These are phyloP conservation scores for Dryas integrifolia DNA, from an alignment of 331 rosid species.

Conservation along the genomic window DNA sequence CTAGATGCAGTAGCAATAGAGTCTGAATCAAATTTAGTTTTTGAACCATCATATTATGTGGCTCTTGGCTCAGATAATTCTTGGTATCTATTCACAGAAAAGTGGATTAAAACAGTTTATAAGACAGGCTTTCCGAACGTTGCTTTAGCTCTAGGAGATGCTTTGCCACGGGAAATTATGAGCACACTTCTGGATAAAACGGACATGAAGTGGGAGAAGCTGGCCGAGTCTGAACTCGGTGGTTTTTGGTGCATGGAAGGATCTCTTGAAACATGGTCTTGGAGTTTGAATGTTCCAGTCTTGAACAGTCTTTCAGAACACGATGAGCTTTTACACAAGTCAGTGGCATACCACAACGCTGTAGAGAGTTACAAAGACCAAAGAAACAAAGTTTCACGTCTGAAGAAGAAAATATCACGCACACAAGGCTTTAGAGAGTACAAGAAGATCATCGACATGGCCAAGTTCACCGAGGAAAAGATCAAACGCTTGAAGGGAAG, in stretches of 20 bases:
- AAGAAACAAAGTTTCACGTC: conserved; percentile 80
- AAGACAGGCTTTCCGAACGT: conserved; percentile 76
- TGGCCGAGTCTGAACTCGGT: conserved; percentile 71
- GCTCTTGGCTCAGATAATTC: conserved; percentile 97
- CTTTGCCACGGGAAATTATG: conserved; percentile 87
- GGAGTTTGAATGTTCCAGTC: conserved; percentile 97
- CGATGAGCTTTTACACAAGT: conserved; percentile 67
- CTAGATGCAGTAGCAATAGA: conserved; percentile 35
- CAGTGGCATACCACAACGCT: conserved; percentile 49
- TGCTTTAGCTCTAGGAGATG: conserved; percentile 72
- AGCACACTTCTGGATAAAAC: conserved; percentile 69
- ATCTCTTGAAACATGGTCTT: conserved; percentile 93
- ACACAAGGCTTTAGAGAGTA: conserved; percentile 81
- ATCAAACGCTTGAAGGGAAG: conserved; percentile 70
- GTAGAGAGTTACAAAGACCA: conserved; percentile 69
- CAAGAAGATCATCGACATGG: conserved; percentile 59
- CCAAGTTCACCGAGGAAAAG: conserved; percentile 66
- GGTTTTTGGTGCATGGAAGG: conserved; percentile 84
- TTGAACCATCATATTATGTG: conserved; percentile 66
- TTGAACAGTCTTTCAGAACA: conserved; percentile 79
- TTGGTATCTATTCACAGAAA: conserved; percentile 88
- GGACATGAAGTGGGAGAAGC: conserved; percentile 88
- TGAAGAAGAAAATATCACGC: conserved; percentile 79
- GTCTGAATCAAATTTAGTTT: conserved; percentile 35
- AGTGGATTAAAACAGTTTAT: conserved; percentile 81